Evolutionary conservation across 208 protist genomes (phyloP), one percentile per base, ranked within the genome.

Genomic region (Lotmaria passim): DNA sequence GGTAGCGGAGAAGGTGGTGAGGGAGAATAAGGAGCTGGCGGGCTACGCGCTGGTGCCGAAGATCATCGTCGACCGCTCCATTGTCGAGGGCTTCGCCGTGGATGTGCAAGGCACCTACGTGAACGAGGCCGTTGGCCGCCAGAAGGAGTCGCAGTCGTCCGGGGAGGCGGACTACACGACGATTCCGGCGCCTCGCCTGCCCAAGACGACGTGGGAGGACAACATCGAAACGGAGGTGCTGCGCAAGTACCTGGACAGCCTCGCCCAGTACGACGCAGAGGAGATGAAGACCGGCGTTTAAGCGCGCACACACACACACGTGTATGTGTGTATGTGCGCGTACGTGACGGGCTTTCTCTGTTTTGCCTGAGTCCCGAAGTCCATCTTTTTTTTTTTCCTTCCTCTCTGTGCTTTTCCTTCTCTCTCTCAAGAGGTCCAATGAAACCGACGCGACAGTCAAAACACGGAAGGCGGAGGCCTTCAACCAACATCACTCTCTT

Each of bases 191-290:
- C 79, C 84, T 5, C 85, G 81, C 50, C 52, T 82, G 53, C 24
- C 62, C 44, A 81, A 79, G 63, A 97, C 93, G 11, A 67, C 71
- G 4, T 97, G 86, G 86, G 88, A 90, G 51, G 87, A 94, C 71
- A 97, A 93, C 70, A 85, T 94, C 63, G 90, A 94, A 72, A 93
- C 90, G 21, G 88, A 95, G 81, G 81, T 93, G 67, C 79, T 95
- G 34, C 81, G 82, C 73, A 85, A 88, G 66, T 97, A 92, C 69
- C 87, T 94, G 36, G 88, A 97, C 73, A 81, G 78, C 53, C 89
- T 97, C 26, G 63, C 88, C 33, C 72, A 82, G 44, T 97, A 89
- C 81, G 93, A 97, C 55, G 77, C 78, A 21, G 90, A 97, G 81
- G 93, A 97, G 77, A 61, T 87, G 19, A 92, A 94, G 82, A 82